Evolutionary conservation across 768 basidiomycete genomes (phyloP), one percentile per base, ranked within the genome.

Genomic region (Lyophyllum decastes): DNA sequence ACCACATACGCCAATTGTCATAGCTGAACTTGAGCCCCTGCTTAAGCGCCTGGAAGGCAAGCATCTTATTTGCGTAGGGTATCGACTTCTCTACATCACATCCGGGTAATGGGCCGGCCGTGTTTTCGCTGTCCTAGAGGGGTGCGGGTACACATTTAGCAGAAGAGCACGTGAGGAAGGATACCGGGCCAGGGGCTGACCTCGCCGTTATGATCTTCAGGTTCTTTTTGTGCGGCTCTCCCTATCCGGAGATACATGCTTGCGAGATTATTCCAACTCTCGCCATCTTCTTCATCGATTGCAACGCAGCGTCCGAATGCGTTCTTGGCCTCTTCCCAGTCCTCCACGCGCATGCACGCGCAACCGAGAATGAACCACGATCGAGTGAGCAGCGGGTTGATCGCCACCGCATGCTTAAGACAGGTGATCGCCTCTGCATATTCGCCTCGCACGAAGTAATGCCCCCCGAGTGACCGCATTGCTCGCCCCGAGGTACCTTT

Each of bases 301-400:
- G 84, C 77, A 0, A 98, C 95, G 64, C 94, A 94, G 14, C 95
- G 81, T 49, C 77, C 77, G 70, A 98, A 98, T 0, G 92, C 91
- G 45, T 88, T 86, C 54, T 86, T 84, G 2, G 92, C 96, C 12
- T 85, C 88, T 16, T 81, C 82, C 95, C 95, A 98, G 49, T 87
- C 76, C 73, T 97, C 92, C 57, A 78, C 66, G n/a, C 90, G 81
- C 71, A 95, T 85, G 61, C 80, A 87, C 3, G 94, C 87, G 63
- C 96, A 98, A 0, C 97, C 97, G n/a, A 99, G 83, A 35, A 95
- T 84, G 73, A 98, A 99, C 97, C 97, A 98, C 21, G 92, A 88
- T 6, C 92, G 84, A n/a, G 83, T 77, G 54, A 89, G 78, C 48
- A 98, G 76, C 3, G 97, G 96, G 67, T 98, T 95, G 66, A 99